Evolutionary conservation across 2,329 filamentous ascomycete species (phyloP).

Genomic region (Botrytis tulipae): DNA sequence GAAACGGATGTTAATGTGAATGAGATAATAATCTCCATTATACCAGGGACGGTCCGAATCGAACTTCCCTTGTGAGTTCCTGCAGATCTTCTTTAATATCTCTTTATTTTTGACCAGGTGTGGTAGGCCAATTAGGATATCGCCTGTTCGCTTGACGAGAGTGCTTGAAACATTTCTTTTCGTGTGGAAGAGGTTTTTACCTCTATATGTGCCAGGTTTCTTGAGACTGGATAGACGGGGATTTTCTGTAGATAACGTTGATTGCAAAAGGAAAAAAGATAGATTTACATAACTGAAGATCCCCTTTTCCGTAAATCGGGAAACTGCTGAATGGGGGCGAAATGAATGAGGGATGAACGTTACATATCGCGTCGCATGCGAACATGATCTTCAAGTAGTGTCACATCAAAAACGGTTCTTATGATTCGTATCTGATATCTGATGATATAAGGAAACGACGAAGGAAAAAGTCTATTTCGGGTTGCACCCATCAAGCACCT

Average conservation of each 20-base stretch:
- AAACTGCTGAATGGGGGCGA: not conserved
- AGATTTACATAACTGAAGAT: not conserved
- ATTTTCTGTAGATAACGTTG: not conserved
- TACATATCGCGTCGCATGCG: not conserved
- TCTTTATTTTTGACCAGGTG: not conserved
- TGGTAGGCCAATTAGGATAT: not conserved
- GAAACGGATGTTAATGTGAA: not conserved
- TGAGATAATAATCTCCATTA: conserved; percentile 2
- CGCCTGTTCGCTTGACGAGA: not conserved
- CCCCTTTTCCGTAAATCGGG: not conserved
- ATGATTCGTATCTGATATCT: conserved; percentile 3
- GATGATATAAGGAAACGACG: not conserved
- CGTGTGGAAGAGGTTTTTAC: not conserved
- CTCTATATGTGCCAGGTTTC: not conserved
- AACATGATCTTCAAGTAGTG: conserved; percentile 17
- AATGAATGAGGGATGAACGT: conserved; percentile 1
- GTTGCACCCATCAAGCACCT: not conserved
- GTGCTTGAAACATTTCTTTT: conserved; percentile 7
- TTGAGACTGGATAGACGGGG: not conserved
- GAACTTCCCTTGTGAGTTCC: not conserved
- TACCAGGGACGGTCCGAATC: conserved; percentile 3
- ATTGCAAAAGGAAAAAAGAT: too few relatives aligned
- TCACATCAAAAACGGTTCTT: conserved; percentile 1
- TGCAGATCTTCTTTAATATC: conserved; percentile 2
- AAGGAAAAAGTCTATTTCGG: not conserved